Conservation (phyloP, 2,329 filamentous ascomycete genomes). For the Macroventuria anomochaeta region DNA sequence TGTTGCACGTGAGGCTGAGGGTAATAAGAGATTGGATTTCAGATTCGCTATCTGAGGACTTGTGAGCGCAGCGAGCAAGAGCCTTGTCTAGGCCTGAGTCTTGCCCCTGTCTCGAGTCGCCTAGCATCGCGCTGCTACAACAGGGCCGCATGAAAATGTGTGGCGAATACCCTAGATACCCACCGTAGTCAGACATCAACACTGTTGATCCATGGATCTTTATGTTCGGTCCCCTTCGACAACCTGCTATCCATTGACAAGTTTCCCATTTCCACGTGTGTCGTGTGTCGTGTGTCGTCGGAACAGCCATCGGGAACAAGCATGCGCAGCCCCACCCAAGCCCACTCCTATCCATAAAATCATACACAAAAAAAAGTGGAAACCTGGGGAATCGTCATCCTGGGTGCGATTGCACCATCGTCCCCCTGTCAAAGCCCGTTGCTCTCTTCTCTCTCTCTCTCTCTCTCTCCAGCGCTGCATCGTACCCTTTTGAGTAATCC, state of each 20-base stretch:
- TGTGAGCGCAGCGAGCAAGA: too few relatives aligned
- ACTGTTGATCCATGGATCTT: too few relatives aligned
- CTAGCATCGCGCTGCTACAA: neutral
- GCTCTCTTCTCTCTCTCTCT: too few relatives aligned
- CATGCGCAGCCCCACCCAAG: neutral
- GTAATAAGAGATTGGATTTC: slow-evolving; percentile 51
- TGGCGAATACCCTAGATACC: neutral
- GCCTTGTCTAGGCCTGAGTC: too few relatives aligned
- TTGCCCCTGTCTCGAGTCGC: neutral
- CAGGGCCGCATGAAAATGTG: too few relatives aligned
- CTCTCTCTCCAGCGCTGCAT: neutral
- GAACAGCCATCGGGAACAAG: neutral
- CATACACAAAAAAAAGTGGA: neutral
- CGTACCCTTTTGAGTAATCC: neutral
- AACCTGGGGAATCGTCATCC: slow-evolving; percentile 14
- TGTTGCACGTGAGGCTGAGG: slow-evolving; percentile 37
- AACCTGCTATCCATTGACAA: too few relatives aligned
- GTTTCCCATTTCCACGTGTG: neutral
- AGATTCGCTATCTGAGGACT: slow-evolving; percentile 40
- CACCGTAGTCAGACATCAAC: too few relatives aligned
- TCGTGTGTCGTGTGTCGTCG: slow-evolving; percentile 9
- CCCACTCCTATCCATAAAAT: neutral
- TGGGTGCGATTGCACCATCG: slow-evolving; percentile 12
- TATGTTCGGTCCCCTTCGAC: neutral
- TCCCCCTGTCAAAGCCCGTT: too few relatives aligned